Evolutionary conservation across 2,329 filamentous ascomycete species (phyloP), one percentile per base, ranked within the genome.

Genomic region (Capronia epimyces): DNA sequence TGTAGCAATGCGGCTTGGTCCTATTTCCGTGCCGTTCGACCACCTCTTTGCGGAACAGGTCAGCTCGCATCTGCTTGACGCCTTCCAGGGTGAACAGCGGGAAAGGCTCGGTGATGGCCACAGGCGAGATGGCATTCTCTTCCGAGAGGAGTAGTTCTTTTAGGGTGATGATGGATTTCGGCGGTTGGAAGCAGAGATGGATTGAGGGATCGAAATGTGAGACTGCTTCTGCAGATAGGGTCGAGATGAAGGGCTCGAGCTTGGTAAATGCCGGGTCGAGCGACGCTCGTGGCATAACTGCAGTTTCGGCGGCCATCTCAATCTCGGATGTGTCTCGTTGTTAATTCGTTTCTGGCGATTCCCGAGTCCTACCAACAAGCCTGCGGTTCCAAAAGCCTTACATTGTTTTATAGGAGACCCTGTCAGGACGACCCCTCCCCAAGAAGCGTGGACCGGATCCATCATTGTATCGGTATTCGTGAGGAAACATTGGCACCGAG

Each of bases 101-200:
- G 42, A 68, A 67, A 1, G 65, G 66, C 9, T 63, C 62, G 1
- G 65, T 63, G n/a, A 61, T 61, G 18, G 64, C 64, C 6, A 63
- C 50, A 12, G 61, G 52, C 1, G 63, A 63, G 12, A 65, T 49
- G 20, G 49, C 53, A 49, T 49, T 37, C 20, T 46, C 37, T 20
- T 50, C 46, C 10, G 46, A 47, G 24, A 56, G 25, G 2, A 45
- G 41, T 20, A 56, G 31, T 12, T 83, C 80, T 59, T 76, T 71
- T 79, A 83, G 83, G 5, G 70, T 78, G 54, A 77, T 66, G 44
- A 78, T 69, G 49, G 74, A 69, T 9, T 70, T 66, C 3, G 75
- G 72, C 2, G 71, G 63, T 46, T 75, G 64, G 63, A 74, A 81
- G 37, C 65, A 66, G 13, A 84, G 63, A 59, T 84, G 80, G 58